phyloP scores from a whole-genome alignment of 2,329 filamentous ascomycete species.

The Calycina herbarum region DNA sequence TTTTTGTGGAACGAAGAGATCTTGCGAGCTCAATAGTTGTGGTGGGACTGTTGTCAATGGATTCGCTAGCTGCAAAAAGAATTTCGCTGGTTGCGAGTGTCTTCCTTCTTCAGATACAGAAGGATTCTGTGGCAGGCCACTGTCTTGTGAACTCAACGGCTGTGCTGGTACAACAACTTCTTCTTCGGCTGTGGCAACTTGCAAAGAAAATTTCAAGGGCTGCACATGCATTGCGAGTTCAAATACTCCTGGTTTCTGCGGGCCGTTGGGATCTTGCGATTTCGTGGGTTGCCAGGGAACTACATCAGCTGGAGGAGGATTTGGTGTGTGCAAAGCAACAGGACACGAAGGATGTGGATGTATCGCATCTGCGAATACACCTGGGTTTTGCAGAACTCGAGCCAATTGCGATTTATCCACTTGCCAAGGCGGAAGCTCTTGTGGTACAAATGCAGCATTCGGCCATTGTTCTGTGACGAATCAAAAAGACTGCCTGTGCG shows the following conservation, averaged over 20 bases:
- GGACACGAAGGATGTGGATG: neutral
- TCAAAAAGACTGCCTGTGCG: neutral
- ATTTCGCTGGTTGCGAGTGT: neutral
- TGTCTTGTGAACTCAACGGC: neutral
- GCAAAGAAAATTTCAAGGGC: neutral
- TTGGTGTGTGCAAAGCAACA: neutral
- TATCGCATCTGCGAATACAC: neutral
- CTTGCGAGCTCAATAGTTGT: neutral
- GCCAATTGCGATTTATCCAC: neutral
- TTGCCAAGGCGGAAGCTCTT: neutral
- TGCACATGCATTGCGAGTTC: neutral
- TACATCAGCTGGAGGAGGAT: neutral
- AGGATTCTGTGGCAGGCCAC: neutral
- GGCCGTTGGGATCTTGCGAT: neutral
- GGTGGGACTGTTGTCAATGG: neutral
- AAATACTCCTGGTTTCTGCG: neutral
- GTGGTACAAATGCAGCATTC: neutral
- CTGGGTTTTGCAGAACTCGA: neutral
- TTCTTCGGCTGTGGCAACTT: neutral
- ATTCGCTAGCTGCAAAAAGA: neutral
- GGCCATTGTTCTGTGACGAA: neutral
- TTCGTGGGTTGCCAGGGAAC: neutral
- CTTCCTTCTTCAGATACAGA: neutral
- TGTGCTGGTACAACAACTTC: neutral
- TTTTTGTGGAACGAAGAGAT: neutral